A percentile compares a stretch with the other conserved stretches of the same genome.
phyloP scores from a whole-genome alignment of 140 eudicot species.

The Anethum foeniculum region DNA sequence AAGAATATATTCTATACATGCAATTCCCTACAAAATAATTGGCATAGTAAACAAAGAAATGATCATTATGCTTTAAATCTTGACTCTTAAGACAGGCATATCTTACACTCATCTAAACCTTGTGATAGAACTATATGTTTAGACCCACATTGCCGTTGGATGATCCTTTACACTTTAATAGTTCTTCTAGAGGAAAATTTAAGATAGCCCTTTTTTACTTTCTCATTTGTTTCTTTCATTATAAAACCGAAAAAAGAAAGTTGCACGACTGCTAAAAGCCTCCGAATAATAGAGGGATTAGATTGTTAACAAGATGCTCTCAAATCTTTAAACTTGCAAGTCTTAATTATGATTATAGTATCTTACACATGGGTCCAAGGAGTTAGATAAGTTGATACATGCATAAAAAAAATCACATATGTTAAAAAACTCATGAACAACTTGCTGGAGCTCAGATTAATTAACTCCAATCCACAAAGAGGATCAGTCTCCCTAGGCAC shows the following conservation, averaged over 20 bases:
- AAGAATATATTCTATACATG: neutral
- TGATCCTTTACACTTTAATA: constrained; percentile 8
- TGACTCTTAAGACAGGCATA: constrained; percentile 10
- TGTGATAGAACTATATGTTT: neutral
- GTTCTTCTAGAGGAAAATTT: neutral
- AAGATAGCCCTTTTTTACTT: neutral
- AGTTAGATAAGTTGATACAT: neutral
- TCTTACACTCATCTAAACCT: neutral
- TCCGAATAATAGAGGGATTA: neutral
- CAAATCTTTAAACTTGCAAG: neutral
- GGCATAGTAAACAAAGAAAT: neutral
- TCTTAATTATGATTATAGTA: neutral
- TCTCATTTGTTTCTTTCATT: neutral
- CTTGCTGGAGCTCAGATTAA: neutral
- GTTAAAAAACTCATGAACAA: neutral
- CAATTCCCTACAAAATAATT: neutral
- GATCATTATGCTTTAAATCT: constrained; percentile 8
- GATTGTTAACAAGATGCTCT: neutral
- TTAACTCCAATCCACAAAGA: neutral
- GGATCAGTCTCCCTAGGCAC: neutral
- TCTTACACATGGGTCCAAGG: neutral
- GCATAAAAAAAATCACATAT: neutral
- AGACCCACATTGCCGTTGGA: constrained; percentile 13
- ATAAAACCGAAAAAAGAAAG: neutral
- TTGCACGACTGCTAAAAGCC: constrained; percentile 6